Percentiles rank a stretch among this genome's conserved stretches.
These are phyloP conservation scores for Austroboletus eburneus DNA, from an alignment of 768 basidiomycete species.

Conservation along the genomic window DNA sequence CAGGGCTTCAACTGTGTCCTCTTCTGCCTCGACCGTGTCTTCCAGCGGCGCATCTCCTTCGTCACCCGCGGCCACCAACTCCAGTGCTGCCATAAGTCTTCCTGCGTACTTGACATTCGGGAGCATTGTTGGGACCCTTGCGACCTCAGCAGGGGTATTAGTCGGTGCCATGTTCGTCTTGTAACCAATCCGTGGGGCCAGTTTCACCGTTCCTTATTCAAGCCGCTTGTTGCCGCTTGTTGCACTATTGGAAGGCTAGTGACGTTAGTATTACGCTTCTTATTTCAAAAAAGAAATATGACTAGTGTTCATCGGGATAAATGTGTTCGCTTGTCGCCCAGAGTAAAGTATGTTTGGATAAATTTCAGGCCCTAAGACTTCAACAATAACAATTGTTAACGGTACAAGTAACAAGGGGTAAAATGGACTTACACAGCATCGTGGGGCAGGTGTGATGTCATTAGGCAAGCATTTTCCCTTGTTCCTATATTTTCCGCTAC, in stretches of 20 bases:
- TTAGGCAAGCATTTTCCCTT: too few relatives aligned
- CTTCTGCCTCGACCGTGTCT: background rate
- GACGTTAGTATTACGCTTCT: background rate
- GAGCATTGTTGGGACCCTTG: constrained; percentile 15
- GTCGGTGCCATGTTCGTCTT: constrained; percentile 24
- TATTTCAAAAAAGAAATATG: background rate
- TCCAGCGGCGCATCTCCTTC: background rate
- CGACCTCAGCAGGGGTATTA: constrained; percentile 25
- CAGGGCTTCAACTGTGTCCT: background rate
- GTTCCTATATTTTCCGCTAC: too few relatives aligned
- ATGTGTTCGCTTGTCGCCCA: too few relatives aligned
- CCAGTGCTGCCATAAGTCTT: constrained; percentile 17
- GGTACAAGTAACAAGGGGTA: too few relatives aligned
- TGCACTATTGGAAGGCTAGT: too few relatives aligned
- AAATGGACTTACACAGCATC: background rate
- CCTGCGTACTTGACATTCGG: constrained; percentile 15
- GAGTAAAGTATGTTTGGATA: too few relatives aligned
- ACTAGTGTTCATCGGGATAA: too few relatives aligned
- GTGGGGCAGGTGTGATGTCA: background rate
- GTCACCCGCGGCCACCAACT: background rate
- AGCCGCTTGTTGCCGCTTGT: too few relatives aligned
- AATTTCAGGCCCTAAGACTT: too few relatives aligned
- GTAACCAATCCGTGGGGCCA: constrained; percentile 2
- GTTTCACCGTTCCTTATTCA: background rate
- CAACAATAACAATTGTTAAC: too few relatives aligned